These are phyloP conservation scores for Rosa rugosa DNA, from an alignment of 306 rosid genomes.

Conservation along the genomic window DNA sequence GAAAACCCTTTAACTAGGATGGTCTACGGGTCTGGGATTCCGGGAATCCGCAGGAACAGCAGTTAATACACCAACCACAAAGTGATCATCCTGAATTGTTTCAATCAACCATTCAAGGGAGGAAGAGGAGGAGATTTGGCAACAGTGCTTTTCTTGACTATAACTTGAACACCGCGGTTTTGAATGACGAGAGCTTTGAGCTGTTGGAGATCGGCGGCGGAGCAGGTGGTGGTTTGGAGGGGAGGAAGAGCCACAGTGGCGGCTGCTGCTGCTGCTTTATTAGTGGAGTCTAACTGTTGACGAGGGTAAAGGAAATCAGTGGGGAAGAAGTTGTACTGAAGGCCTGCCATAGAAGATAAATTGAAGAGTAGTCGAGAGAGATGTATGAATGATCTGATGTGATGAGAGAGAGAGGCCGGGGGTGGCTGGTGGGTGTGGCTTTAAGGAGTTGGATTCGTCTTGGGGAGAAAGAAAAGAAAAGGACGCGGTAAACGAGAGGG, in stretches of 20 bases:
- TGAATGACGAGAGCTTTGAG: slow-evolving; percentile 3
- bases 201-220: background rate
- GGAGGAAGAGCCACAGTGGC: slow-evolving; percentile 7
- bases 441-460: no score
- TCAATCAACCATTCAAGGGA: background rate
- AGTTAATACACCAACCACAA: no score
- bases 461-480: no score
- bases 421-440: no score
- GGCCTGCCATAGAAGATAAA: slow-evolving; percentile 25
- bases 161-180: background rate
- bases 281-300: background rate
- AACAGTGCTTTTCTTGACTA: background rate
- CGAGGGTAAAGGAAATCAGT: slow-evolving; percentile 33
- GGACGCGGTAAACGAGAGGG: no score
- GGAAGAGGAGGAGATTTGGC: slow-evolving; percentile 3
- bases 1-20: background rate
- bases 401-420: background rate
- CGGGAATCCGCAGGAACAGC: no score
- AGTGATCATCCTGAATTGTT: no score
- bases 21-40: background rate
- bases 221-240: background rate
- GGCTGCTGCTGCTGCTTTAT: background rate
- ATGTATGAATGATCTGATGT: background rate
- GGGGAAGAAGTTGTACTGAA: slow-evolving; percentile 33
- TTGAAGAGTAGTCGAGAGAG: background rate